phyloP scores from a whole-genome alignment of 805 yeast species.

The Torulaspora quercuum region DNA sequence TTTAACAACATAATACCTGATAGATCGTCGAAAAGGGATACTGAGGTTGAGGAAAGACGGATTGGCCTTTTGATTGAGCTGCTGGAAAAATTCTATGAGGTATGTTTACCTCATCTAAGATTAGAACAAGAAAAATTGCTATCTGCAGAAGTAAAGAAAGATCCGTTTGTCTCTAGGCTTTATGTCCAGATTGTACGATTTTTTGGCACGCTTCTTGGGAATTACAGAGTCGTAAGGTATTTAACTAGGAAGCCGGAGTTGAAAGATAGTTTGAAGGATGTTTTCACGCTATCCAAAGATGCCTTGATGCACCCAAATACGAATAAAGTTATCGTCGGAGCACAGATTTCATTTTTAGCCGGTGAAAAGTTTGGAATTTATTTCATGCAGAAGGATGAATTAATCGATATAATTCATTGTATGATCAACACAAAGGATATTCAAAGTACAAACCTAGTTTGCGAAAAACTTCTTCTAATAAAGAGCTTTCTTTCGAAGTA shows the following conservation, averaged over 20 bases:
- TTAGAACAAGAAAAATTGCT: constrained; percentile 21
- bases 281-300: constrained; percentile 19
- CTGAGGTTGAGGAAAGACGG: constrained; percentile 21
- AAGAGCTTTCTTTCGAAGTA: constrained; percentile 25
- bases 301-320: constrained; percentile 25
- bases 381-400: constrained; percentile 16
- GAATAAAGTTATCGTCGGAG: constrained; percentile 29
- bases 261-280: constrained; percentile 16
- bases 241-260: constrained; percentile 13
- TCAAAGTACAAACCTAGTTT: constrained; percentile 26
- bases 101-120: constrained; percentile 20
- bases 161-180: constrained; percentile 31
- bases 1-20: constrained; percentile 31
- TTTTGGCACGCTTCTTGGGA: constrained; percentile 25
- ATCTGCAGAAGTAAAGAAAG: constrained; percentile 16
- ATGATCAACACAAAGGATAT: constrained; percentile 25
- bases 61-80: constrained; percentile 19
- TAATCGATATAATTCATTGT: constrained; percentile 15
- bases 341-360: constrained; percentile 27
- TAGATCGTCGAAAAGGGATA: constrained; percentile 4
- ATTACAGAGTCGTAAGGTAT: constrained; percentile 23
- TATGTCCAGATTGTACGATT: constrained; percentile 34
- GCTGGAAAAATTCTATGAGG: constrained; percentile 15
- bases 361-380: constrained; percentile 29
- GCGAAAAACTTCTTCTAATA: constrained; percentile 27